Percentiles rank a stretch among this genome's conserved stretches.
Evolutionary conservation across 352 stramenopile species (phyloP).

Genomic region (Globisporangium canariense): DNA sequence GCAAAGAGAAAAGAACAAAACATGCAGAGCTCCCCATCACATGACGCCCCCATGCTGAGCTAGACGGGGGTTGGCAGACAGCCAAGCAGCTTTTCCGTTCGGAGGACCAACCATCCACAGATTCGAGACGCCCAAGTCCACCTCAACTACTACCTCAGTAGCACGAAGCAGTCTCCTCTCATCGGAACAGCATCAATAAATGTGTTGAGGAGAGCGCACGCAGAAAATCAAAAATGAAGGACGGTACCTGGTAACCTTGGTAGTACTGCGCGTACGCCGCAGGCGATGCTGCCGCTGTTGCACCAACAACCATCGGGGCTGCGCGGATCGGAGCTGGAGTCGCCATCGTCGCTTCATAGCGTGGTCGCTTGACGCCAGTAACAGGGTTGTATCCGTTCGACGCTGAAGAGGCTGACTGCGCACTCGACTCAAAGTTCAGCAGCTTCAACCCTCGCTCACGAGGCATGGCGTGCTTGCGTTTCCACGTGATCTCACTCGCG

Average conservation of each 20-base stretch:
- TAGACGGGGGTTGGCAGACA: neutral
- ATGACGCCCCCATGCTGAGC: constrained; percentile 3
- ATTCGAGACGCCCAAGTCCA: neutral
- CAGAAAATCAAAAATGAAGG: constrained; percentile 17
- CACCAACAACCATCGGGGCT: constrained; percentile 16
- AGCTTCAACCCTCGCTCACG: constrained; percentile 58
- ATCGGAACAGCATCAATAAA: constrained; percentile 19
- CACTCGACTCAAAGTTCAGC: constrained; percentile 38
- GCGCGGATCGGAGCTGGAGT: constrained; percentile 17
- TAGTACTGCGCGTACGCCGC: constrained; percentile 58
- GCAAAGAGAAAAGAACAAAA: neutral
- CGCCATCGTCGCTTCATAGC: constrained; percentile 33
- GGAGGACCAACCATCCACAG: constrained; percentile 1
- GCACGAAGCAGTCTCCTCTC: constrained; percentile 12
- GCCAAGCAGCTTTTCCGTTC: neutral
- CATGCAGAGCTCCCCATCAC: constrained; percentile 14
- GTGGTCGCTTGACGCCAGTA: constrained; percentile 51
- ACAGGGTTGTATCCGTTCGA: constrained; percentile 21
- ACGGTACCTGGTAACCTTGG: constrained; percentile 76
- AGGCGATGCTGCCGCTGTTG: constrained; percentile 27
- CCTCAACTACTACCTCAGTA: neutral
- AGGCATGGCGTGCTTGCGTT: constrained; percentile 55
- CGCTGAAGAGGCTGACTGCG: neutral
- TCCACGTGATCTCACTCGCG: constrained; percentile 57
- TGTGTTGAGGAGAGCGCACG: constrained; percentile 8